Evolutionary conservation across 805 yeast genomes (phyloP), one percentile per base, ranked within the genome.

Genomic region (Metschnikowia koreensis): DNA sequence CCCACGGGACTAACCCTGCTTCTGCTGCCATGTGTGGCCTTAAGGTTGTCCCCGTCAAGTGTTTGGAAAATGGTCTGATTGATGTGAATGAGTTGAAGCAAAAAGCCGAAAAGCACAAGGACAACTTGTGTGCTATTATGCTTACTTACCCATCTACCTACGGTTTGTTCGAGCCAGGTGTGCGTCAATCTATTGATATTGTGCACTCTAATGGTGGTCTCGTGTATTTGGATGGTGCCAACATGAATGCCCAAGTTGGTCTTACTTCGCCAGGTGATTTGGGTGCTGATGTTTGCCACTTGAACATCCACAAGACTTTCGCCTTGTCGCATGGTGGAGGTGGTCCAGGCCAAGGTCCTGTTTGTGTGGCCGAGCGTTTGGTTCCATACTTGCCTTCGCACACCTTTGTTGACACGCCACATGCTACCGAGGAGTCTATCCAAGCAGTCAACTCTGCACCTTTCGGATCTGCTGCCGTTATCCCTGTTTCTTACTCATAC

Each of bases 301-400:
- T 94, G 75, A 94, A 94, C 69, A 78, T 94, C 66, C 99, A 94
- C 77, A 94, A 94, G 75, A 94, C 99, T 0, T 94, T 94, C 77
- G 91, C 97, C 43, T 90, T 94, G 65, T 96, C 97, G 50, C 99
- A 94, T 65, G 99, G 99, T 65, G 99, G 99, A 66, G 99, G 99
- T 67, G 99, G 99, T 41, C 99, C 99, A 40, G 99, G 98, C 66
- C 96, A 91, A 63, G 99, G 97, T 16, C 98, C 98, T 47, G 94
- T 94, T 57, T 90, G 98, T 79, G 98, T 93, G 51, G 86, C 84
- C 60, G 73, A 79, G 46, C 96, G 90, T 69, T 76, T 94, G 62
- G 80, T 79, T 41, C 89, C 89, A 48, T 91, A 82, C 71, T 79
- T 94, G 62, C 99, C 99, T 43, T 75, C 77, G 12, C 97, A 94